Conservation (phyloP, 768 basidiomycete genomes). For the Lactarius tabidus region DNA sequence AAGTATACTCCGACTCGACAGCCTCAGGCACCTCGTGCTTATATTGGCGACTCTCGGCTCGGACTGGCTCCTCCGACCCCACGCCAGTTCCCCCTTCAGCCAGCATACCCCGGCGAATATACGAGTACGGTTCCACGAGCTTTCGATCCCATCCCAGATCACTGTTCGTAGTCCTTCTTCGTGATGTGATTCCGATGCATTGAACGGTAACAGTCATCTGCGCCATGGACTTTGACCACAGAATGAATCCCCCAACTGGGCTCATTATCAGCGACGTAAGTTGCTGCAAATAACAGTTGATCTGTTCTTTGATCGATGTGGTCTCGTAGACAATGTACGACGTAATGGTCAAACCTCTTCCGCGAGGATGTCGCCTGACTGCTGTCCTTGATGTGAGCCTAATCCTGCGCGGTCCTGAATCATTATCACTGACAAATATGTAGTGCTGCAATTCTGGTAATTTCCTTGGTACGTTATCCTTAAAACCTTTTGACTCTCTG, state of each 20-base stretch:
- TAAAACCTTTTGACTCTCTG: background rate
- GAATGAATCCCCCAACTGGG: background rate
- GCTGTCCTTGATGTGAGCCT: constrained; percentile 6
- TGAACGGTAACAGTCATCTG: background rate
- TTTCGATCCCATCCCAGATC: too few species aligned
- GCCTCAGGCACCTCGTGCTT: too few species aligned
- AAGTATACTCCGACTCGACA: too few species aligned
- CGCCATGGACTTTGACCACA: background rate
- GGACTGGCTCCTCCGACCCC: too few species aligned
- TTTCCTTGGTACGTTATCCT: constrained; percentile 2
- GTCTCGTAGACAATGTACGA: background rate
- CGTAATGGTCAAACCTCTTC: constrained; percentile 7
- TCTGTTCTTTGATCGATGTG: background rate
- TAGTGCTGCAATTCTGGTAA: constrained; percentile 8
- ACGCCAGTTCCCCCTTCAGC: too few species aligned
- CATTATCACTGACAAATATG: background rate
- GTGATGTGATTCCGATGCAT: background rate
- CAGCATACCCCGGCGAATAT: too few species aligned
- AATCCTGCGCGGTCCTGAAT: background rate
- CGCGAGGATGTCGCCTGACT: constrained; percentile 7
- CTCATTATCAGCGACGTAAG: constrained; percentile 5
- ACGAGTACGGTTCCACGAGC: too few species aligned
- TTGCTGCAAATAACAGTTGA: background rate
- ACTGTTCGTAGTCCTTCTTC: background rate
- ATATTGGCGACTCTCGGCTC: too few species aligned